Percentiles rank a stretch among this genome's conserved stretches.
phyloP scores from a whole-genome alignment of 2,329 filamentous ascomycete species.

The Cladosporium colombiae region DNA sequence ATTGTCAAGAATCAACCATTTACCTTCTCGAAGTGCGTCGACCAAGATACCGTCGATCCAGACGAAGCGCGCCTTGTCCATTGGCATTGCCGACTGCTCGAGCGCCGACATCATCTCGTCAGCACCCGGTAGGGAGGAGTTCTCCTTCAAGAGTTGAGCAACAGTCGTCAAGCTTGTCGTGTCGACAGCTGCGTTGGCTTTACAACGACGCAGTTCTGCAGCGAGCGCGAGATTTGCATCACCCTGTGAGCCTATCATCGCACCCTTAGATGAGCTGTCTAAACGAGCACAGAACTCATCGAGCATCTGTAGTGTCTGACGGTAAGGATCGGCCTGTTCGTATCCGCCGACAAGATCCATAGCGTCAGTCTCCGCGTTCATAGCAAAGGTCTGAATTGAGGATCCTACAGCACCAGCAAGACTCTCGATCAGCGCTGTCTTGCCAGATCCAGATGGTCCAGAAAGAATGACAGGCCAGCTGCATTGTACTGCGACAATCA shows the following conservation, averaged over 20 bases:
- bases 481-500: conserved; percentile 83
- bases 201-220: conserved; percentile 18
- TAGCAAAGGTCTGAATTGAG: conserved; percentile 75
- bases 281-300: conserved; percentile 23
- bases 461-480: conserved; percentile 88
- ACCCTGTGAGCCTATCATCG: not conserved
- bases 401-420: conserved; percentile 79
- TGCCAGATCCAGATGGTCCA: conserved; percentile 81
- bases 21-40: conserved; percentile 78
- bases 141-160: conserved; percentile 19
- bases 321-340: conserved; percentile 83
- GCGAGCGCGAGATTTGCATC: conserved; percentile 11
- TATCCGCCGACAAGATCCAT: conserved; percentile 98
- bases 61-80: conserved; percentile 81
- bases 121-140: conserved; percentile 9
- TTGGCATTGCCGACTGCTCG: conserved; percentile 35
- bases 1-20: conserved; percentile 95
- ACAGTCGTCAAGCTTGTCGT: conserved; percentile 8
- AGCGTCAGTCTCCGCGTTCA: conserved; percentile 94
- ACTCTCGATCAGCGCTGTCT: conserved; percentile 76
- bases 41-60: conserved; percentile 95
- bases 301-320: conserved; percentile 40
- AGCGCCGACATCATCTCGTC: conserved; percentile 21
- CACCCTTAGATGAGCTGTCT: conserved; percentile 18
- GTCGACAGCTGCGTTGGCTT: conserved; percentile 14